Percentiles rank a stretch among this genome's conserved stretches.
Conservation (phyloP, 2,329 filamentous ascomycete genomes). For the Cladosporium sphaerospermum region DNA sequence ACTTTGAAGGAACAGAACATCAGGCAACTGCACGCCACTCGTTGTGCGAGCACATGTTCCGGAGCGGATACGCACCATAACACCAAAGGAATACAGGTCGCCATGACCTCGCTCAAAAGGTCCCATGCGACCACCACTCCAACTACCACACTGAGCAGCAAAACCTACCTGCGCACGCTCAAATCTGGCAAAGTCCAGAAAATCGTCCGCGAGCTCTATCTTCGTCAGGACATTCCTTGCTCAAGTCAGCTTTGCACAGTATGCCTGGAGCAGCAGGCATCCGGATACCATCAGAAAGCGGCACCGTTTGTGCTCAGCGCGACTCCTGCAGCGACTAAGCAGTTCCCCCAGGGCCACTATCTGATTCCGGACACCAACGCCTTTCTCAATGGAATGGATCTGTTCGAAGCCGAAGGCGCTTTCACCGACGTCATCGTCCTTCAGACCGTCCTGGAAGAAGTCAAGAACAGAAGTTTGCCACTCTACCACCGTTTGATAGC, state of each 20-base stretch:
- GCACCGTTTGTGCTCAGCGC: constrained; percentile 83
- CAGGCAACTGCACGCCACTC: background rate
- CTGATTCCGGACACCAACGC: constrained; percentile 94
- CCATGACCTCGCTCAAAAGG: constrained; percentile 58
- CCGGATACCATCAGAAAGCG: constrained; percentile 73
- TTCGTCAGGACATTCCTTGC: constrained; percentile 94
- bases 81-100: background rate
- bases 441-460: constrained; percentile 92
- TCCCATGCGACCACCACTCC: constrained; percentile 52
- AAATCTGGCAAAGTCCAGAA: constrained; percentile 97
- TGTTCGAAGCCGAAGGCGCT: constrained; percentile 85
- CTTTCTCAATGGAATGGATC: constrained; percentile 89
- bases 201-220: constrained; percentile 92
- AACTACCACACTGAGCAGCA: constrained; percentile 72
- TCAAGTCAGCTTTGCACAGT: constrained; percentile 79
- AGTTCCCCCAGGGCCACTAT: constrained; percentile 84
- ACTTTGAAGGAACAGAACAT: background rate
- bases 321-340: constrained; percentile 74
- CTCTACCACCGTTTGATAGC: constrained; percentile 90
- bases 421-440: constrained; percentile 97
- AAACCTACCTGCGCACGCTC: constrained; percentile 90
- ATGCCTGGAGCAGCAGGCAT: constrained; percentile 58
- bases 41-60: background rate
- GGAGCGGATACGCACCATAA: background rate
- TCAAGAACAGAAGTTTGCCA: constrained; percentile 86